A percentile compares a stretch with the other conserved stretches of the same genome.
Evolutionary conservation across 345 rosid species (phyloP).

Genomic region (Cardamine resedifolia): DNA sequence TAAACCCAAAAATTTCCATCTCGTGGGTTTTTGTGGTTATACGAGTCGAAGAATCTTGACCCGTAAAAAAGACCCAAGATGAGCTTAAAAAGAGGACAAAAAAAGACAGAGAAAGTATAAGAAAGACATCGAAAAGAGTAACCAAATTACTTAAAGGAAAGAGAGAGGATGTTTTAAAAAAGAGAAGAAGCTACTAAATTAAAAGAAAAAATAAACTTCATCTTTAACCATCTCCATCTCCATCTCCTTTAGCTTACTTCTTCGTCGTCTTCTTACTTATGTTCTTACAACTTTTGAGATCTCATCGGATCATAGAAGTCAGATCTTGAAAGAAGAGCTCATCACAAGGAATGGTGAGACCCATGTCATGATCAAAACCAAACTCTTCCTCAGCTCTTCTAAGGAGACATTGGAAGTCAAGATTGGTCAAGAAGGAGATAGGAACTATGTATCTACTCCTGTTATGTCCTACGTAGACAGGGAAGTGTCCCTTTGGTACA

Average conservation of each 20-base stretch:
- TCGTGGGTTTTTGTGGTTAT: neutral
- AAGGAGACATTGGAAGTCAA: conserved; percentile 70
- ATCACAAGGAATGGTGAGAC: conserved; percentile 77
- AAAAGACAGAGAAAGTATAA: neutral
- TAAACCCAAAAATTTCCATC: conserved; percentile 20
- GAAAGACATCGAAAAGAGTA: conserved; percentile 10
- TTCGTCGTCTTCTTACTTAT: neutral
- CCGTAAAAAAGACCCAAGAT: conserved; percentile 23
- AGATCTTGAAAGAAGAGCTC: conserved; percentile 70
- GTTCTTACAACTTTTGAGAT: neutral
- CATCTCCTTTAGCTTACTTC: conserved; percentile 11
- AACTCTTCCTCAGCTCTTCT: conserved; percentile 80
- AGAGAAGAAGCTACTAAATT: neutral
- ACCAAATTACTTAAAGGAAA: conserved; percentile 6
- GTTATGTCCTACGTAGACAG: conserved; percentile 72
- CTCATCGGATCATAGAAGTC: conserved; percentile 53
- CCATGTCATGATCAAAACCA: conserved; percentile 81
- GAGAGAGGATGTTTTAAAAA: conserved; percentile 17
- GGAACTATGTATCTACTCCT: conserved; percentile 72
- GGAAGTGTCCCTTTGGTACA: conserved; percentile 82
- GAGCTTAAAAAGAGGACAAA: neutral
- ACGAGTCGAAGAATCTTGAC: conserved; percentile 9
- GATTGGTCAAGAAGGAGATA: conserved; percentile 60
- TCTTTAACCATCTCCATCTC: conserved; percentile 33
- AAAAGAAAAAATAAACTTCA: conserved; percentile 10